Base-by-base conservation (phyloP, 176 grass and related monocot species). In the Oryza brachyantha region DNA sequence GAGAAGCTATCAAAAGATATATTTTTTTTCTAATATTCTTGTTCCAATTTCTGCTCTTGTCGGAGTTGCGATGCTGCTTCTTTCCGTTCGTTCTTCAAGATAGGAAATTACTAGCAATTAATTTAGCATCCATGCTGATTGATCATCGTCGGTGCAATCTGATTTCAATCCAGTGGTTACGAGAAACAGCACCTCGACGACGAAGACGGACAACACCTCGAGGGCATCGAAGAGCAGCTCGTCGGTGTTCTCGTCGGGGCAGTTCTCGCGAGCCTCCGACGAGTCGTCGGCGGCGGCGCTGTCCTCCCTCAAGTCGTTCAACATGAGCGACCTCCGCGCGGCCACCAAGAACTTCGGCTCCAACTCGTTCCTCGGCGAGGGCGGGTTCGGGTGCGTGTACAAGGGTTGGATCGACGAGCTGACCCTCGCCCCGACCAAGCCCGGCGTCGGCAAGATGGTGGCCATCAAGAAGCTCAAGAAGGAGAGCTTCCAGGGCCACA, bases 351-450 rank as follows among this genome's bases (percentile, higher is more conserved):
- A 97, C 76, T 97, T 97, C 38, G 84, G 87, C 0, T 87, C 94
- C 4, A 88, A 38, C 10, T 76, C 86, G 1, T 91, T 84, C 73
- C 88, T 97, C 0, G 94, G 94, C 3, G 94, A 97, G 88, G 94
- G 94, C 36, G 94, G 94, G 11, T 97, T 97, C 73, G 94, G 91
- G 28, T 90, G 86, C 73, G 94, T 97, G 21, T 97, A 88, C 79
- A 97, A 97, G 84, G 94, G 94, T 0, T 97, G 94, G 94, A 86
- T 97, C 45, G 91, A 97, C 82, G 91, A 90, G 78, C 59, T 75
- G 22, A 91, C 74, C 61, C 76, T 93, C 35, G 58, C 62, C 17
- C 88, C 94, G 11, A 85, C 94, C 14, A 93, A 63, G 75, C 81
- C 86, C 3, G 94, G 94, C 31, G 68, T 76, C 1, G 91, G 89